Evolutionary conservation across 208 protist species (phyloP).

Genomic region (Crithidia sp.): DNA sequence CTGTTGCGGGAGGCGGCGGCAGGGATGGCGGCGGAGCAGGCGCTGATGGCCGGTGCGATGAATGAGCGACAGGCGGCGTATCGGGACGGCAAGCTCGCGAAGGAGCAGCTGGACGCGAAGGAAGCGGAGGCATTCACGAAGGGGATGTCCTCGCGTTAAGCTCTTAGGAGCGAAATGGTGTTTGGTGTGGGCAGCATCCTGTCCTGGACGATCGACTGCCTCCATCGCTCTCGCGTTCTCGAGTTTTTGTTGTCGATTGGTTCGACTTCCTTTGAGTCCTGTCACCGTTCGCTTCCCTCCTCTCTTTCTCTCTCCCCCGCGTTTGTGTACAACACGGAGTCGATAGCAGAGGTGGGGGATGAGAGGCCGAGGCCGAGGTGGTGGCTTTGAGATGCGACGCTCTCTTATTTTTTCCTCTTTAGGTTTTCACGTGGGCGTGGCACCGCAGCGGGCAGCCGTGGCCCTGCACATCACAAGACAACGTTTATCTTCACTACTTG

Average conservation of each 20-base stretch:
- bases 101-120: constrained; percentile 30
- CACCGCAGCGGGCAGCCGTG: neutral
- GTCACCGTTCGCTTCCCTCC: neutral
- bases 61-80: constrained; percentile 36
- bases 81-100: constrained; percentile 40
- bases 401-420: neutral
- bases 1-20: constrained; percentile 35
- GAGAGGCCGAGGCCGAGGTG: too few relatives aligned
- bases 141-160: constrained; percentile 10
- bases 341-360: too few relatives aligned
- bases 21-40: constrained; percentile 34
- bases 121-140: constrained; percentile 24
- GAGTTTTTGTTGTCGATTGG: neutral
- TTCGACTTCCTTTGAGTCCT: neutral
- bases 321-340: neutral
- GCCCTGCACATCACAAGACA: neutral
- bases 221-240: too few relatives aligned
- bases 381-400: too few relatives aligned
- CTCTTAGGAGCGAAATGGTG: neutral
- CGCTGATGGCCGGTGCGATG: constrained; percentile 49
- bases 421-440: neutral
- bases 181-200: too few relatives aligned
- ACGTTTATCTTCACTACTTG: neutral
- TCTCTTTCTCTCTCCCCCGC: neutral
- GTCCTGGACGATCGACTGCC: too few relatives aligned